Evolutionary conservation across 768 basidiomycete species (phyloP), one percentile per base, ranked within the genome.

Genomic region (Chalciporus sphaerocephalus): DNA sequence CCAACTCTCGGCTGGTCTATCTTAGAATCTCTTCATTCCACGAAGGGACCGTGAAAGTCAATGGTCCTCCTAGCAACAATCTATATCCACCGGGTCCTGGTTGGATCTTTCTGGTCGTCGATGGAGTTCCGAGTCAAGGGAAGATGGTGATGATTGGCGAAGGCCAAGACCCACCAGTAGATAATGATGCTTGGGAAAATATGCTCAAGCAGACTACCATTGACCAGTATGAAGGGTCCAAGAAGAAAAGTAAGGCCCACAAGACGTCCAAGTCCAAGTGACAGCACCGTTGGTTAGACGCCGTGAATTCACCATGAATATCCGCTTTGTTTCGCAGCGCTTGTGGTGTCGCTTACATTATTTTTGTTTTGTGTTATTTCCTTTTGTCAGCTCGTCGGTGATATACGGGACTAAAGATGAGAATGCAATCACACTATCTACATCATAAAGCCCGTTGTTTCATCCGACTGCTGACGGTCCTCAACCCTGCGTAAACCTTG

Each of bases 391-490:
- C 24, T 45, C 40, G 38, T 54, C 17, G 50, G 51, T 25, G 33
- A 35, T 52, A 47, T 46, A 44, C 30, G 32, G n/a, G n/a, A n/a
- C n/a, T n/a, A n/a, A n/a, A n/a, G 44, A 28, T 37, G 13, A 25
- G 33, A 9, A 40, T 47, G 27, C 38, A 23, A 48, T 16, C 50
- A 52, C 46, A 48, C 21, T 13, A 25, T 48, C 23, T 38, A 55
- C 18, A 50, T 69, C 73, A 93, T 50, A 95, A 61, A 17, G 88
- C 90, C 46, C 94, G 79, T 71, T 97, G 94, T 65, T 85, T 90
- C 88, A 96, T 87, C 51, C 93, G 78, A 54, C 87, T 86, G 63
- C 90, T 90, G 38, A 96, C 89, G 5, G 92, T 93, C 61, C 93
- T 76, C 54, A 98, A 68, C 25, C 90, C 87, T 6, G 93, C 89